Evolutionary conservation across 257 asterid genomes (phyloP).

Genomic region (Fraxinus pennsylvanica): DNA sequence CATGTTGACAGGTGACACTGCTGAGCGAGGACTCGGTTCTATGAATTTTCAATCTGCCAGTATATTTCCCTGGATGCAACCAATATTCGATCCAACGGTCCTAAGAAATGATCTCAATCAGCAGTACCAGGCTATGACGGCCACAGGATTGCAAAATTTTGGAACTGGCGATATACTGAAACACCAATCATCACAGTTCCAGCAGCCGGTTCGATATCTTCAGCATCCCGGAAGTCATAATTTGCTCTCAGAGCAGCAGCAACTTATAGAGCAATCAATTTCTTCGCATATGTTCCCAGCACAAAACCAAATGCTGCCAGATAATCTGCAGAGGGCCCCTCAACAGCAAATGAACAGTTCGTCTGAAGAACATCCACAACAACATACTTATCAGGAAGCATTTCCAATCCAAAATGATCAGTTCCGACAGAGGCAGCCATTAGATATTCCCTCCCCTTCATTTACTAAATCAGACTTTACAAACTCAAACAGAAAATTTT

Average conservation of each 20-base stretch:
- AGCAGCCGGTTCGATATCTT: constrained; percentile 66
- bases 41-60: constrained; percentile 68
- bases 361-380: constrained; percentile 46
- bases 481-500: constrained; percentile 52
- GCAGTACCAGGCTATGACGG: constrained; percentile 81
- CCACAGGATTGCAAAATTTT: constrained; percentile 64
- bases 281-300: constrained; percentile 56
- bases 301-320: constrained; percentile 66
- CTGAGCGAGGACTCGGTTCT: constrained; percentile 71
- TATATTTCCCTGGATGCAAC: constrained; percentile 83
- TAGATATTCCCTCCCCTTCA: constrained; percentile 66
- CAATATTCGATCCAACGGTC: constrained; percentile 65
- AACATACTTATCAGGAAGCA: constrained; percentile 57
- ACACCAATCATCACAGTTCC: constrained; percentile 72
- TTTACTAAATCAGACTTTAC: constrained; percentile 59
- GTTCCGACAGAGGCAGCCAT: constrained; percentile 66
- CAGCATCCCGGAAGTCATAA: constrained; percentile 59
- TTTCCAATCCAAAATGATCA: constrained; percentile 57
- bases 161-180: constrained; percentile 61
- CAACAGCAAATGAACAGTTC: constrained; percentile 57
- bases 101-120: constrained; percentile 69
- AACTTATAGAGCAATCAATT: constrained; percentile 46
- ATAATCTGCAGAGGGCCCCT: constrained; percentile 57
- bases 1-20: constrained; percentile 80
- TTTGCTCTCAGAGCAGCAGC: constrained; percentile 55